Evolutionary conservation across 179 eudicot species (phyloP), one percentile per base, ranked within the genome.

Genomic region (Patellifolia procumbens): DNA sequence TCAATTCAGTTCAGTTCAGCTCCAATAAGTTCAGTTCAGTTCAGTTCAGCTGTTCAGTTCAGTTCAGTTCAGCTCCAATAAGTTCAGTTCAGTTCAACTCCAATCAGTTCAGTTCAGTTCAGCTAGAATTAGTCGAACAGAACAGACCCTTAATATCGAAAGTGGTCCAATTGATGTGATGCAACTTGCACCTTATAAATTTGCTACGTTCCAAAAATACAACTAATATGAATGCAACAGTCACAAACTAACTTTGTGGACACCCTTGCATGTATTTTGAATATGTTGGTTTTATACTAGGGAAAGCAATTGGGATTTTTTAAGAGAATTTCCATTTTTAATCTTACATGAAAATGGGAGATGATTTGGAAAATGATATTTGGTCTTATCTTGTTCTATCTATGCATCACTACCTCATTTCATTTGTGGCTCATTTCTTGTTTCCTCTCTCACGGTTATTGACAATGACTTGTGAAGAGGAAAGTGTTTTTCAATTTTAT

Each of bases 151-250:
- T n/a, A n/a, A n/a, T n/a, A n/a, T n/a, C n/a, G n/a, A n/a, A 39
- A n/a, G 49, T 72, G 75, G 75, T 72, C 51, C 64, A 19, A 7
- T 11, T 4, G 29, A 56, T 56, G 31, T 66, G 29, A 66, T 42
- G 51, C 65, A 55, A 72, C 52, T 37, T 31, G 5, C 10, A 56
- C 11, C 37, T n/a, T 22, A 5, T 12, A 22, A 12, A 39, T 58
- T 29, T n/a, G 13, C 34, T 37, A 56, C 20, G 37, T 72, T 56
- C 75, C 65, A 58, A 31, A 24, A 34, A 10, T 0, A 20, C 64
- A 72, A 72, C 64, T 72, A 53, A 72, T 53, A 22, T 55, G 34
- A 56, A 72, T 35, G 49, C 34, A 55, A 34, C 46, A 29, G 4
- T 29, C 26, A 31, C 26, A 49, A 49, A 67, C 52, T 31, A 39